A percentile compares a stretch with the other conserved stretches of the same genome.
Evolutionary conservation across 1,139 yeast species (phyloP).

Genomic region (Blastobotrys capitulatus): DNA sequence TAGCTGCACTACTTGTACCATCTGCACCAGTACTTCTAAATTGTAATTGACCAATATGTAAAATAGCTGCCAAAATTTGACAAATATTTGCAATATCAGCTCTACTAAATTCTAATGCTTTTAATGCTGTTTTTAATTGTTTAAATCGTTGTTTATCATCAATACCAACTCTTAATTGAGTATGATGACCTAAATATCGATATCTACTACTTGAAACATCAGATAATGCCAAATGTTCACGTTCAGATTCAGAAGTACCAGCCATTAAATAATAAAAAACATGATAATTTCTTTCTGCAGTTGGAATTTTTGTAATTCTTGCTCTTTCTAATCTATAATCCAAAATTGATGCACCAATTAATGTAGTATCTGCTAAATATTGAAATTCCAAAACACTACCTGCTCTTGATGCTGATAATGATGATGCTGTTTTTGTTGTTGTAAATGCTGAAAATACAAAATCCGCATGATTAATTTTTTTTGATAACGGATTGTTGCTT

Average conservation of each 20-base stretch:
- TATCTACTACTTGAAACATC: slow-evolving; percentile 29
- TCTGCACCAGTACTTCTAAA: slow-evolving; percentile 33
- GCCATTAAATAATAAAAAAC: slow-evolving; percentile 38
- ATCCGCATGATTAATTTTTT: slow-evolving; percentile 34
- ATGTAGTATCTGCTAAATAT: slow-evolving; percentile 34
- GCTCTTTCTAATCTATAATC: slow-evolving; percentile 39
- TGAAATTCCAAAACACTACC: slow-evolving; percentile 40
- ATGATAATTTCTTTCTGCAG: slow-evolving; percentile 40
- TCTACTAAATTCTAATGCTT: slow-evolving; percentile 35
- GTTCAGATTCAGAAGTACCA: slow-evolving; percentile 37
- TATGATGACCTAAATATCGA: slow-evolving; percentile 39
- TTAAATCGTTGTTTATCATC: slow-evolving; percentile 36
- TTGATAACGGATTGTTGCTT: slow-evolving; percentile 35
- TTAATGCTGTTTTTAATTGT: slow-evolving; percentile 35
- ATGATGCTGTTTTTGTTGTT: slow-evolving; percentile 35
- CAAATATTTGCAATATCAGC: slow-evolving; percentile 40
- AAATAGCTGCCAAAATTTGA: slow-evolving; percentile 40
- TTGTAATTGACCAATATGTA: slow-evolving; percentile 39
- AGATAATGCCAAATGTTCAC: slow-evolving; percentile 34
- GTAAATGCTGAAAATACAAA: slow-evolving; percentile 37
- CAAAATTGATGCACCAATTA: slow-evolving; percentile 37
- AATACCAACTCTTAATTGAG: slow-evolving; percentile 36
- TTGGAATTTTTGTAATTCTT: slow-evolving; percentile 38
- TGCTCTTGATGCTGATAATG: slow-evolving; percentile 34
- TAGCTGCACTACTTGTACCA: slow-evolving; percentile 35